Conservation (phyloP, 805 yeast genomes). For the Candida manassasensis region DNA sequence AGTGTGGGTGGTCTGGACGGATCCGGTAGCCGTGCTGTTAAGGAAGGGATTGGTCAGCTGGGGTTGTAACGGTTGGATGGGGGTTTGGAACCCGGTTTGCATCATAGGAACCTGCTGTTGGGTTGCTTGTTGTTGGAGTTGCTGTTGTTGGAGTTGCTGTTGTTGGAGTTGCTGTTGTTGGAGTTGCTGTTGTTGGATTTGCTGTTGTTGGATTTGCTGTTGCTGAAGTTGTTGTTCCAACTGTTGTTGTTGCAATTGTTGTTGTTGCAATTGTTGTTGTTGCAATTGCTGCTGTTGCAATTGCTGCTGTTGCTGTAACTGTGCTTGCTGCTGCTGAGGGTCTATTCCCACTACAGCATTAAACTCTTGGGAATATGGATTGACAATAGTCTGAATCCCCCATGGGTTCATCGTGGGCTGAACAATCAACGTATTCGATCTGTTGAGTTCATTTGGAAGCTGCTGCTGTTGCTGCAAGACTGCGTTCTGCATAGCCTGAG, state of each 20-base stretch:
- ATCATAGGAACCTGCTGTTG: not conserved
- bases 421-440: conserved; percentile 26
- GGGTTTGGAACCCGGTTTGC: conserved; percentile 10
- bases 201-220: not conserved
- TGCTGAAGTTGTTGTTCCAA: conserved; percentile 3
- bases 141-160: conserved; percentile 5
- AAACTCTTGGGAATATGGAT: conserved; percentile 13
- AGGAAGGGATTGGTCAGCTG: conserved; percentile 6
- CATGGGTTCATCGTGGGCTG: conserved; percentile 42
- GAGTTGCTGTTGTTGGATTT: not conserved
- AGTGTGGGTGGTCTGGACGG: conserved; percentile 11
- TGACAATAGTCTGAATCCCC: conserved; percentile 17
- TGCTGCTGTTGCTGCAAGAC: conserved; percentile 8
- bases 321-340: conserved; percentile 11
- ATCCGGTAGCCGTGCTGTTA: conserved; percentile 8
- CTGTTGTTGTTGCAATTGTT: conserved; percentile 11
- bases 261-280: conserved; percentile 19
- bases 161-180: conserved; percentile 3
- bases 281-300: conserved; percentile 30
- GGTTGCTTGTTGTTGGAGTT: conserved; percentile 7
- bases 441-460: conserved; percentile 7
- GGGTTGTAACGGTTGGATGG: conserved; percentile 11
- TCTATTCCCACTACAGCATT: conserved; percentile 5
- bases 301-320: conserved; percentile 11
- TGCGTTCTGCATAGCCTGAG: not conserved